phyloP scores from a whole-genome alignment of 2,329 filamentous ascomycete species.

The Penicillium decumbens region DNA sequence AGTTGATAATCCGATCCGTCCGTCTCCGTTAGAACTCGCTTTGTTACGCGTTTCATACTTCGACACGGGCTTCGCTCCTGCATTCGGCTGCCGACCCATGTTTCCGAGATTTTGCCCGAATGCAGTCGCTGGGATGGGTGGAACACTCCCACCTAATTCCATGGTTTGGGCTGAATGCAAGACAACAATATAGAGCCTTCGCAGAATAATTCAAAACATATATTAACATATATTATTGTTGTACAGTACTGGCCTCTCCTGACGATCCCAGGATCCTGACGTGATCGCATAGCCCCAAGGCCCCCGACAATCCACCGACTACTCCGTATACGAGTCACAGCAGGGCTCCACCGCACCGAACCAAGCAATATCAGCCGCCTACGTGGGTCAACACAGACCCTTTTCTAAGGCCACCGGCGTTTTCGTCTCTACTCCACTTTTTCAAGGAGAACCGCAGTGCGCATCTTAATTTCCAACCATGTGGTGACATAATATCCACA shows the following conservation, averaged over 20 bases:
- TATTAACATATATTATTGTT: background rate
- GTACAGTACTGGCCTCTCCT: background rate
- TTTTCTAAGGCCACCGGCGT: background rate
- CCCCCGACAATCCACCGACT: background rate
- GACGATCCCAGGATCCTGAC: background rate
- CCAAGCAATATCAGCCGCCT: background rate
- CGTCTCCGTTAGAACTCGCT: no score
- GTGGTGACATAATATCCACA: background rate
- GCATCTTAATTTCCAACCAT: background rate
- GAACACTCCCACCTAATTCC: background rate
- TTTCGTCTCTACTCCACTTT: background rate
- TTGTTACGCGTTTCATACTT: background rate
- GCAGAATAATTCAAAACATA: background rate
- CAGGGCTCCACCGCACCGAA: background rate
- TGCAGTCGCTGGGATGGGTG: background rate
- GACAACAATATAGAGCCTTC: background rate
- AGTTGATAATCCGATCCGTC: background rate
- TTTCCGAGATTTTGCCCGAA: background rate
- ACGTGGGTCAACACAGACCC: background rate
- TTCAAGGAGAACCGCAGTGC: background rate
- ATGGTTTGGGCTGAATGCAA: background rate
- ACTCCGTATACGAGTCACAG: background rate
- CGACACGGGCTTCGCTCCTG: background rate
- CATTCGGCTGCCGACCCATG: background rate
- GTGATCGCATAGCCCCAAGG: background rate